Percentiles rank a stretch among this genome's conserved stretches.
Conservation (phyloP, 2,329 filamentous ascomycete genomes). For the Colletotrichum sp. region DNA sequence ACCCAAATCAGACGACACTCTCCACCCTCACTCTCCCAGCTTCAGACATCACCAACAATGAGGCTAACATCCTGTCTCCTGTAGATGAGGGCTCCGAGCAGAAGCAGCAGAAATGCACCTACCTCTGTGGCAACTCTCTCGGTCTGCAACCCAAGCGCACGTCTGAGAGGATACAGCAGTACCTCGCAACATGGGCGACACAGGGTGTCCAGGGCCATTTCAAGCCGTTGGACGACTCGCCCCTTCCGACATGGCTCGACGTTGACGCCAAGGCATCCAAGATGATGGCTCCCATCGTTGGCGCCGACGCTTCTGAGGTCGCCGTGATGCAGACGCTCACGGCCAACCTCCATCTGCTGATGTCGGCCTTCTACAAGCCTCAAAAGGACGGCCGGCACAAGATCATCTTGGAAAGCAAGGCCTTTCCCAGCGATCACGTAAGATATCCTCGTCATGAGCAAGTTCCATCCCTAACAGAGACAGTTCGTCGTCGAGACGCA, state of each 20-base stretch:
- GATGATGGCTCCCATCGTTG: conserved; percentile 73
- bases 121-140: conserved; percentile 90
- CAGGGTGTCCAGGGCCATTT: conserved; percentile 86
- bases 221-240: conserved; percentile 67
- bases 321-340: conserved; percentile 86
- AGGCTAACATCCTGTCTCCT: not conserved
- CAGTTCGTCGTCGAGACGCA: conserved; percentile 83
- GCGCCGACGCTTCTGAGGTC: conserved; percentile 72
- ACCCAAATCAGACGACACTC: not conserved
- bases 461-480: not conserved
- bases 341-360: conserved; percentile 76
- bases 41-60: too few relatives aligned
- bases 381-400: conserved; percentile 63
- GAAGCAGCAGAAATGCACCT: conserved; percentile 58
- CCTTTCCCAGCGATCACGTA: conserved; percentile 84
- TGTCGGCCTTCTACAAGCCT: conserved; percentile 82
- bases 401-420: conserved; percentile 82
- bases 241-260: conserved; percentile 74
- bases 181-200: conserved; percentile 79
- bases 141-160: conserved; percentile 75
- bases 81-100: not conserved
- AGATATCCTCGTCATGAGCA: conserved; percentile 16
- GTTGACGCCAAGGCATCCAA: conserved; percentile 72
- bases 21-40: not conserved
- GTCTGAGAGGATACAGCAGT: conserved; percentile 67